Conservation (phyloP, 805 yeast species). For the Danielia reshetovae region DNA sequence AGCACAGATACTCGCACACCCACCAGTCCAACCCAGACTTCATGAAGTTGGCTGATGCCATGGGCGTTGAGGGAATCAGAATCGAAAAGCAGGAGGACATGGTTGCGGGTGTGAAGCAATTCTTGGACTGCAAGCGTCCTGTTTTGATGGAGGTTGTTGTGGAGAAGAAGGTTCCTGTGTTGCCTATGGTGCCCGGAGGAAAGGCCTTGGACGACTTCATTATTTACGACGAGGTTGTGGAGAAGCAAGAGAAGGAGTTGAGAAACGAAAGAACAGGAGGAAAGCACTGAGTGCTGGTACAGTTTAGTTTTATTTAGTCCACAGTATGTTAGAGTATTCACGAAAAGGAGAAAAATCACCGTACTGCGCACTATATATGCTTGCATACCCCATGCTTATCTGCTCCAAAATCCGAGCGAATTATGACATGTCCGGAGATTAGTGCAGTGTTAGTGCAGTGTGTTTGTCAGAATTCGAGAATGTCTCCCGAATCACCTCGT, state of each 20-base stretch:
- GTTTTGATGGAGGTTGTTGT: slow-evolving; percentile 86
- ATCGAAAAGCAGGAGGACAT: slow-evolving; percentile 64
- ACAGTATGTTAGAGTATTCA: no score
- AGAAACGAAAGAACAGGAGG: slow-evolving; percentile 75
- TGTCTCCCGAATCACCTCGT: no score
- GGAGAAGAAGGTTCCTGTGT: slow-evolving; percentile 91
- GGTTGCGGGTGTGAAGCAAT: slow-evolving; percentile 47
- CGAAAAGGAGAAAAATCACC: no score
- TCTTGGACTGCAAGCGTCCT: slow-evolving; percentile 76
- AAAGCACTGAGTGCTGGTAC: slow-evolving; percentile 57
- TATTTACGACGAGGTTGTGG: slow-evolving; percentile 77
- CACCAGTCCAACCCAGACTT: slow-evolving; percentile 95
- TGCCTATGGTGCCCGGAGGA: slow-evolving; percentile 98
- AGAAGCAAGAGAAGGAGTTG: slow-evolving; percentile 61
- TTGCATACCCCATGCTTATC: no score
- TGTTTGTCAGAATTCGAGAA: no score
- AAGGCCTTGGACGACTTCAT: slow-evolving; percentile 92
- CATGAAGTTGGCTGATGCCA: slow-evolving; percentile 87
- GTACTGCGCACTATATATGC: no score
- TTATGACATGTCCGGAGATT: no score
- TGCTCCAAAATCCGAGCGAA: no score
- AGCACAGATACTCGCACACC: slow-evolving; percentile 96
- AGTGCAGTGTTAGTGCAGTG: no score
- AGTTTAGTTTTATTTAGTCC: no score
- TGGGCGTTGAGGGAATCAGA: slow-evolving; percentile 85